Evolutionary conservation across 257 asterid genomes (phyloP), one percentile per base, ranked within the genome.

Genomic region (Ajuga chamaepitys): DNA sequence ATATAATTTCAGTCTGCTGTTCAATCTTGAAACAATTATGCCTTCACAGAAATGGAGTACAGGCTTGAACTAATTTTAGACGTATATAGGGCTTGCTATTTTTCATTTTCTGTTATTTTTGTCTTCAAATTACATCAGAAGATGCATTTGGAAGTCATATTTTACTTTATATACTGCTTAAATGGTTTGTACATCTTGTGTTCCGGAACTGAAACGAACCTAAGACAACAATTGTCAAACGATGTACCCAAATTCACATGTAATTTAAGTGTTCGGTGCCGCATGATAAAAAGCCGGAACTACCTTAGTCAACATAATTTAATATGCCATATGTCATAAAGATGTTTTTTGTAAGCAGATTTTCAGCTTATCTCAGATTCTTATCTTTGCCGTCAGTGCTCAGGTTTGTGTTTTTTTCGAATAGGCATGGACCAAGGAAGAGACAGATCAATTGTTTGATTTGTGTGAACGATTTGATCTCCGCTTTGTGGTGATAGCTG

Each of bases 381-480:
- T 66, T 70, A 70, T 37, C n/a, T 48, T 48, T n/a, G 70, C 17
- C 16, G 35, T 62, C 70, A 53, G 24, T 52, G 44, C 62, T 48
- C 16, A 50, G 65, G 70, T 61, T 58, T 63, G 46, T 61, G 64
- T 40, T 51, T 67, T 61, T 48, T 77, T 35, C 52, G 52, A 20
- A 62, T 75, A 94, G 99, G 76, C 56, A 55, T 94, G 99, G 99
- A 90, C 99, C 57, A 94, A 88, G 87, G 96, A 86, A 76, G 99
- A 90, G 82, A 94, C 99, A 1, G 96, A 88, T 79, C 76, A 81
- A 67, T 74, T 94, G 77, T 94, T 94, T 80, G 97, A 85, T 48
- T 64, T 90, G 78, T 94, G 99, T 63, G 90, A 86, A 76, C 91
- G 78, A 64, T 90, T 84, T 80, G 97, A 94, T 82, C 97, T 94